Evolutionary conservation across 306 rosid species (phyloP).

Genomic region (Cucumis hystrix): DNA sequence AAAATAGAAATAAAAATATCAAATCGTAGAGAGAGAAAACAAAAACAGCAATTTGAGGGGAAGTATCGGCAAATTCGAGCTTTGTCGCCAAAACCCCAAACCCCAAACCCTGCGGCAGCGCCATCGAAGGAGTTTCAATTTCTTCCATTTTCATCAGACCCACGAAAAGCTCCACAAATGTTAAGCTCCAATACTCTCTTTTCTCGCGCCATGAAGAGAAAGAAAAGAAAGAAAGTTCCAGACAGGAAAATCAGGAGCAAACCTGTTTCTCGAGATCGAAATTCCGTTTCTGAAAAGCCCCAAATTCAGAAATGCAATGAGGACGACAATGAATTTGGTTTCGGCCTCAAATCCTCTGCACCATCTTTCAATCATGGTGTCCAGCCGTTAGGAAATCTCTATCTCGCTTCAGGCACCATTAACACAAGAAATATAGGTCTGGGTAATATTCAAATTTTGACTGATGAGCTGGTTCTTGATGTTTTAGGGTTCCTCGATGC

Average conservation of each 20-base stretch:
- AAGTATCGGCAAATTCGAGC: neutral
- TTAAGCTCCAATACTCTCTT: conserved; percentile 29
- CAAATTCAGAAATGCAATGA: conserved; percentile 12
- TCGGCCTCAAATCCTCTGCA: conserved; percentile 63
- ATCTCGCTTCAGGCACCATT: conserved; percentile 36
- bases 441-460: conserved; percentile 60
- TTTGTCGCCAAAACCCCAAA: neutral
- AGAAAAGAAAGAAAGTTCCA: conserved; percentile 12
- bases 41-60: neutral
- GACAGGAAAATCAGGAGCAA: conserved; percentile 16
- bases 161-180: conserved; percentile 6
- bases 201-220: conserved; percentile 17
- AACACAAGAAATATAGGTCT: conserved; percentile 77
- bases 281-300: conserved; percentile 10
- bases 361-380: conserved; percentile 60
- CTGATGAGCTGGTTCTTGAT: conserved; percentile 83
- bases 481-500: conserved; percentile 51
- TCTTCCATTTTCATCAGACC: neutral
- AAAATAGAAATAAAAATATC: too few species aligned
- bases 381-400: conserved; percentile 79
- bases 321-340: conserved; percentile 35
- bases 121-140: neutral
- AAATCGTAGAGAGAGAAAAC: too few species aligned
- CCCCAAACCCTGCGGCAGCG: neutral
- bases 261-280: conserved; percentile 4